Conservation (phyloP, 1,284 basidiomycete genomes). For the Abortiporus biennis region DNA sequence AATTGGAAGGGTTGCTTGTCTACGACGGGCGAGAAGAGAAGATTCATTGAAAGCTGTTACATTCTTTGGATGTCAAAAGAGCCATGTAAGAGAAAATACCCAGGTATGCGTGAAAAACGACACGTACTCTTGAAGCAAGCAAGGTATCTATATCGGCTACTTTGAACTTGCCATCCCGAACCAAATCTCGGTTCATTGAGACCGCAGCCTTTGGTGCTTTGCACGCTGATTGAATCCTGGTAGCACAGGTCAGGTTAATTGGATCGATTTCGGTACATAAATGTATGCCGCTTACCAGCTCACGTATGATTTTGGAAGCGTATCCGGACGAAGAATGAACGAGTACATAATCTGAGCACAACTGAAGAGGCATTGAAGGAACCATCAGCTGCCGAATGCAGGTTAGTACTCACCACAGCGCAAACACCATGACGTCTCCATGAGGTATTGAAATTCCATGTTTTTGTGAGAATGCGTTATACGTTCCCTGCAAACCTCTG, state of each 20-base stretch:
- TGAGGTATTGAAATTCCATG: slow-evolving; percentile 74
- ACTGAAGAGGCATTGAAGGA: slow-evolving; percentile 26
- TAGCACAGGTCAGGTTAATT: background rate
- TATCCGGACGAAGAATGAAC: slow-evolving; percentile 78
- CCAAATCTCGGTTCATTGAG: slow-evolving; percentile 55
- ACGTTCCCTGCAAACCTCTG: slow-evolving; percentile 81
- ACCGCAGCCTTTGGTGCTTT: slow-evolving; percentile 60
- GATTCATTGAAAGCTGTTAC: slow-evolving; percentile 36
- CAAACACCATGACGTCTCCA: slow-evolving; percentile 82
- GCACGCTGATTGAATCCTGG: slow-evolving; percentile 56
- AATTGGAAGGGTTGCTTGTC: slow-evolving; percentile 25
- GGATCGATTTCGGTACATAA: background rate
- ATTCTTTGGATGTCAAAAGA: slow-evolving; percentile 21
- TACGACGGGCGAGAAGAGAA: slow-evolving; percentile 25
- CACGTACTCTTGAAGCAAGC: slow-evolving; percentile 41
- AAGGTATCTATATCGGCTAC: slow-evolving; percentile 49
- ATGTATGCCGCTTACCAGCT: slow-evolving; percentile 48
- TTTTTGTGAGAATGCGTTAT: slow-evolving; percentile 65
- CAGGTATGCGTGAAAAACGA: background rate
- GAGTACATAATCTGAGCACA: slow-evolving; percentile 90
- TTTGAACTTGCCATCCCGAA: slow-evolving; percentile 53
- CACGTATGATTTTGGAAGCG: slow-evolving; percentile 73
- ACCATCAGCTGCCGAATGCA: background rate
- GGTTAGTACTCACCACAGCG: slow-evolving; percentile 51
- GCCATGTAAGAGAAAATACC: background rate